Evolutionary conservation across 2,329 filamentous ascomycete species (phyloP).

Genomic region (Xenoacremonium recifei): DNA sequence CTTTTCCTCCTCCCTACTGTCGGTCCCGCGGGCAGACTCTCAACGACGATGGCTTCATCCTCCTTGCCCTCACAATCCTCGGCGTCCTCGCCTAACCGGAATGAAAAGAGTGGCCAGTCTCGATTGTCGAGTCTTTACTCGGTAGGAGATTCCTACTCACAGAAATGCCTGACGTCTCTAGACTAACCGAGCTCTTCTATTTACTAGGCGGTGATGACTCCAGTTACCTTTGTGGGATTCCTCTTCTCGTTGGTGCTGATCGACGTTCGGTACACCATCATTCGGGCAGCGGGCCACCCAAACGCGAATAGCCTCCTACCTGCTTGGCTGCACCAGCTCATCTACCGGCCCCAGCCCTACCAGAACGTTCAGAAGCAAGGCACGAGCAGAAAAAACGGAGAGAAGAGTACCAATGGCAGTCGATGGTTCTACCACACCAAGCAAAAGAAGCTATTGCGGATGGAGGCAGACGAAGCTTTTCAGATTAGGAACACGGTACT

Average conservation of each 20-base stretch:
- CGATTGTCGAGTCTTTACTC: slow-evolving; percentile 24
- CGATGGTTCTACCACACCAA: slow-evolving; percentile 53
- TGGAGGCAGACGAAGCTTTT: slow-evolving; percentile 64
- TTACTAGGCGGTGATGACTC: slow-evolving; percentile 54
- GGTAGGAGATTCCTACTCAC: slow-evolving; percentile 13
- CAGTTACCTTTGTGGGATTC: slow-evolving; percentile 63
- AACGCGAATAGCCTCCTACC: slow-evolving; percentile 31
- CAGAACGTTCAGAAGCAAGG: slow-evolving; percentile 24
- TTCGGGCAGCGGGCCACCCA: slow-evolving; percentile 43
- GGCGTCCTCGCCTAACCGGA: not conserved
- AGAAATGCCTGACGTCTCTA: slow-evolving; percentile 1
- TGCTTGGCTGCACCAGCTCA: slow-evolving; percentile 39
- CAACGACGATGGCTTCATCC: slow-evolving; percentile 3
- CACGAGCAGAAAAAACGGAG: slow-evolving; percentile 3
- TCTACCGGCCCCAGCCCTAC: slow-evolving; percentile 42
- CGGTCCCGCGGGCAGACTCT: too few species aligned
- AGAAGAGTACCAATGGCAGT: slow-evolving; percentile 19
- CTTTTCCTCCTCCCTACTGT: too few species aligned
- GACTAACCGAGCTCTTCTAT: not conserved
- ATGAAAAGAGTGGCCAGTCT: slow-evolving; percentile 7
- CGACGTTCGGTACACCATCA: slow-evolving; percentile 54
- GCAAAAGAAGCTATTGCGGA: slow-evolving; percentile 58
- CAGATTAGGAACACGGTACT: slow-evolving; percentile 57
- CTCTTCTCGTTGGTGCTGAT: slow-evolving; percentile 63
- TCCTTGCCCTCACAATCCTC: slow-evolving; percentile 7